Conservation (phyloP, 805 yeast genomes). For the Cyberlindnera euphorbiae region DNA sequence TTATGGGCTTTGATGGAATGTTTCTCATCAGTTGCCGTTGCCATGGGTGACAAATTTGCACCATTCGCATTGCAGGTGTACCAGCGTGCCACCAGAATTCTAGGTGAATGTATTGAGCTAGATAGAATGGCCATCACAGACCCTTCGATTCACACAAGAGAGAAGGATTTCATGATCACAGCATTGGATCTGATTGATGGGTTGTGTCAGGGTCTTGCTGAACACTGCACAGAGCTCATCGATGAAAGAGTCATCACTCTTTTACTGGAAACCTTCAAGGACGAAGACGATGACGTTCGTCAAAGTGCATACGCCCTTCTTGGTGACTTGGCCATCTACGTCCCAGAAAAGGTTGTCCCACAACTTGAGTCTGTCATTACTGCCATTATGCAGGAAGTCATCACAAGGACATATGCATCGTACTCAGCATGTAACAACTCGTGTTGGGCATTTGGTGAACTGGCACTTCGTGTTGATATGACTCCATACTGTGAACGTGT, state of each 20-base stretch:
- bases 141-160: conserved; percentile 71
- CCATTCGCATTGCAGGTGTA: conserved; percentile 88
- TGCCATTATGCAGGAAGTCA: conserved; percentile 66
- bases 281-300: conserved; percentile 79
- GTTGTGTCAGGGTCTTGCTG: conserved; percentile 80
- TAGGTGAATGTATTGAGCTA: conserved; percentile 61
- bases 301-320: conserved; percentile 86
- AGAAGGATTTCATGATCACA: conserved; percentile 85
- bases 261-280: conserved; percentile 66
- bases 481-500: conserved; percentile 51
- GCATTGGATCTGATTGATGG: conserved; percentile 91
- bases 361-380: conserved; percentile 49
- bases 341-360: conserved; percentile 31
- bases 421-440: conserved; percentile 81
- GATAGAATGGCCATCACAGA: conserved; percentile 61
- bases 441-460: conserved; percentile 90
- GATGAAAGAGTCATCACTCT: conserved; percentile 51
- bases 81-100: conserved; percentile 66
- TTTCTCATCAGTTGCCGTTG: conserved; percentile 85
- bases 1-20: conserved; percentile 93
- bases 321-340: conserved; percentile 79
- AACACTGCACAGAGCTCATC: conserved; percentile 54
- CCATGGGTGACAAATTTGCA: conserved; percentile 77
- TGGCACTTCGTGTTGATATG: conserved; percentile 55
- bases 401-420: conserved; percentile 43